Evolutionary conservation across 495 filamentous ascomycete genomes (phyloP), one percentile per base, ranked within the genome.

Genomic region (Aspergillus sclerotioniger): DNA sequence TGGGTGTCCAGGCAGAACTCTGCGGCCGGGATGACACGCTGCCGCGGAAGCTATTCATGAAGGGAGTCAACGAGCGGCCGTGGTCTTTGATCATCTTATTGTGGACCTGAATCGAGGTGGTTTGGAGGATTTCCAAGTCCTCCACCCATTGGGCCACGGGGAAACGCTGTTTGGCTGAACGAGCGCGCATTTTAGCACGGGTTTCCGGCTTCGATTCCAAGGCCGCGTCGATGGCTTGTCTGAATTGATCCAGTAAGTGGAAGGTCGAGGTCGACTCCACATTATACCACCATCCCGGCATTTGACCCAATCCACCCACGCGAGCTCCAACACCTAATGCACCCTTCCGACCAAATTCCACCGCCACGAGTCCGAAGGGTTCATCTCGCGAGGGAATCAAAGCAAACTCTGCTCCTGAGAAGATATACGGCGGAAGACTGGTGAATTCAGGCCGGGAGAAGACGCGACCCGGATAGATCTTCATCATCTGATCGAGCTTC

Each of bases 381-480:
- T 91, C 88, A 60, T 91, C 88, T 55, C 88, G 83, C 12, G 86
- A 89, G 5, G 88, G 88, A 55, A 91, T 90, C 17, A 91, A 75
- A 10, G 88, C 87, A 59, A 91, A 90, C 58, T 91, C 88, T 13
- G 88, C 87, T 19, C 88, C 88, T 51, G 83, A 87, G 72, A 90
- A 91, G 66, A 91, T 86, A 69, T 82, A 91, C 0, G 86, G 87
- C 5, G 87, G 88, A 0, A 91, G 73, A 0, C 82, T 79, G 1
- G 87, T 90, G 69, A 91, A 90, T 67, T 91, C 84, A 9, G 88
- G 88, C 65, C 85, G 87, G 8, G 86, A 89, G 69, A 76, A 91
- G 3, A 91, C 88, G 6, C 88, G 73, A 13, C 82, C 82, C 10
- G 88, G 88, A 53, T 90, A 90, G 31, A 84, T 69, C 61, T 87